phyloP scores from a whole-genome alignment of 805 yeast genomes.

The Tetrapisispora namnaoensis region DNA sequence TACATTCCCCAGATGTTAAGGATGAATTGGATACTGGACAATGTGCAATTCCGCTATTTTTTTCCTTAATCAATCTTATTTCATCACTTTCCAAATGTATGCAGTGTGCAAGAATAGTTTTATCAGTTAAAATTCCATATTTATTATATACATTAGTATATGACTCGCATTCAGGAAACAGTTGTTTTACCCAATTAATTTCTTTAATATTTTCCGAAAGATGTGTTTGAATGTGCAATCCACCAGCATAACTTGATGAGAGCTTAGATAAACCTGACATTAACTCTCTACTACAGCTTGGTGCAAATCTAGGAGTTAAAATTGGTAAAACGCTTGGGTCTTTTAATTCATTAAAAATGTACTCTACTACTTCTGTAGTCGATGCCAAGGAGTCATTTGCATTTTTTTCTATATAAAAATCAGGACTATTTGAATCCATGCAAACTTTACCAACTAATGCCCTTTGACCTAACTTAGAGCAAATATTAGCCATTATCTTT shows the following conservation, averaged over 20 bases:
- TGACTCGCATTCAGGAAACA: conserved; percentile 60
- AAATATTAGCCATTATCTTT: conserved; percentile 62
- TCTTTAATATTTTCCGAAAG: conserved; percentile 74
- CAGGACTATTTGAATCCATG: conserved; percentile 80
- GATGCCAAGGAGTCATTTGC: conserved; percentile 43
- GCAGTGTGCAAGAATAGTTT: conserved; percentile 84
- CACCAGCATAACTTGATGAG: conserved; percentile 27
- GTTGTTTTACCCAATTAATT: conserved; percentile 56
- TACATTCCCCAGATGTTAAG: conserved; percentile 83
- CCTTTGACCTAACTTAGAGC: conserved; percentile 63
- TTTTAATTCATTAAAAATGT: conserved; percentile 45
- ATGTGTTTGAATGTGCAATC: conserved; percentile 79
- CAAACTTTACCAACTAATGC: conserved; percentile 91
- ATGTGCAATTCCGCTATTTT: conserved; percentile 70
- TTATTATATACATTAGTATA: conserved; percentile 74
- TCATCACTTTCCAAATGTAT: conserved; percentile 65
- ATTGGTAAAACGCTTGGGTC: conserved; percentile 56
- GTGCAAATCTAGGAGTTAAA: conserved; percentile 90
- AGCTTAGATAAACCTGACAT: conserved; percentile 55
- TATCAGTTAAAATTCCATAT: conserved; percentile 46
- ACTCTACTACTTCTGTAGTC: conserved; percentile 47
- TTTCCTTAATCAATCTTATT: conserved; percentile 41
- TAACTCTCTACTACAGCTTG: conserved; percentile 61
- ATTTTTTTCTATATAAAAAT: conserved; percentile 48
- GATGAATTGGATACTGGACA: conserved; percentile 90